These are phyloP conservation scores for Taxillus chinensis DNA, from an alignment of 164 flowering plant genomes.

Conservation along the genomic window DNA sequence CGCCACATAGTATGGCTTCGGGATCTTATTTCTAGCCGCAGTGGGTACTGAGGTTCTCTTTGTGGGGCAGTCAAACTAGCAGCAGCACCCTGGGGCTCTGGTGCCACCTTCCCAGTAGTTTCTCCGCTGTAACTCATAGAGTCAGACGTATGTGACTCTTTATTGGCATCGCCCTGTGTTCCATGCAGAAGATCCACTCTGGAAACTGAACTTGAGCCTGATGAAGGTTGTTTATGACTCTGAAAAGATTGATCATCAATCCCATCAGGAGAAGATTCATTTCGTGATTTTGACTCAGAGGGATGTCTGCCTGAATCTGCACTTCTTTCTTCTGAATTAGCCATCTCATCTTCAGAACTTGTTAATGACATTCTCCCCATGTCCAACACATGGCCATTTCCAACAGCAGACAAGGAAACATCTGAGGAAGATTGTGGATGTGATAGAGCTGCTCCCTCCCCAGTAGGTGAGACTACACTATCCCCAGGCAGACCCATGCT, in stretches of 20 bases:
- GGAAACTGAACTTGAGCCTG: conserved; percentile 34
- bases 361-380: conserved; percentile 27
- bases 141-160: conserved; percentile 20
- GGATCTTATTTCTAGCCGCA: conserved; percentile 40
- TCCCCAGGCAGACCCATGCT: conserved; percentile 27
- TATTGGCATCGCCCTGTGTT: conserved; percentile 26
- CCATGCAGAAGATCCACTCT: conserved; percentile 21
- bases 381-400: conserved; percentile 43
- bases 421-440: conserved; percentile 52
- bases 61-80: conserved; percentile 21
- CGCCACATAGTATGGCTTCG: conserved; percentile 66
- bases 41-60: conserved; percentile 43
- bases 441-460: conserved; percentile 34
- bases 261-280: conserved; percentile 22
- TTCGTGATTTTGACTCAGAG: conserved; percentile 26
- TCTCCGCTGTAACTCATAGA: conserved; percentile 44
- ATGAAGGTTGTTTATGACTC: conserved; percentile 35
- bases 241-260: conserved; percentile 25
- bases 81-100: conserved; percentile 28
- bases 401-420: conserved; percentile 31
- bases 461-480: conserved; percentile 24
- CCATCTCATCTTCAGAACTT: conserved; percentile 33
- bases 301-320: conserved; percentile 23
- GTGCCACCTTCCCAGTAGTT: conserved; percentile 53
- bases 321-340: conserved; percentile 21